Base-by-base conservation (phyloP, 352 stramenopile species). In the Phytophthora litchii region DNA sequence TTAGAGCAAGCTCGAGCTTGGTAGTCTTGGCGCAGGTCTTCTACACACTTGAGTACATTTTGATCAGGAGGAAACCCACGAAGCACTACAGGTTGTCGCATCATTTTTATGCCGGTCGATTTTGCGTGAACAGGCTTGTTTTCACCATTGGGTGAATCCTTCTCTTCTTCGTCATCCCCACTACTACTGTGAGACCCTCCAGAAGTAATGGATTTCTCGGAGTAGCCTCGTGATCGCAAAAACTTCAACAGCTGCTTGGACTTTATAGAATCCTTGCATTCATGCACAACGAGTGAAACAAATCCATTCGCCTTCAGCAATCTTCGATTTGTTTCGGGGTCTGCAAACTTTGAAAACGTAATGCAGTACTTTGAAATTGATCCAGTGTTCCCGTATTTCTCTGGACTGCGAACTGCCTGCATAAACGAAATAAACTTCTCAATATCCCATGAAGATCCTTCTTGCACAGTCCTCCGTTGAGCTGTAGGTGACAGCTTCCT, bases 21-120 rank as follows among this genome's bases (percentile, higher is more conserved):
- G 23, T 67, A 38, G 1, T 72, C 52, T 40, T 67, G 64, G 4
- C 78, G 72, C 19, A 93, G 31, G 6, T 77, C 70, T n/a, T 87
- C 62, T 12, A 94, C 46, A 56, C 85, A 94, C 51, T 88, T 90
- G 17, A 94, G 64, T 42, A 94, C 72, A 58, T 88, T 92, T 21
- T 91, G 76, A 32, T 94, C 85, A 4, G 81, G 63, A 38, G 76
- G 48, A 42, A 92, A 92, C 12, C 68, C 62, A 17, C 52, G 57
- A 29, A 88, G 49, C 19, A 67, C 21, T 13, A 74, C 49, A 32
- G 59, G 54, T 21, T 74, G 43, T 35, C 47, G 55, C 13, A 61
- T 29, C 13, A 36, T 49, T 9, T 68, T 54, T 21, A 23, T 61
- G 20, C 31, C 36, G 9, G 38, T 21, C 45, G 37, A 29, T 31